Evolutionary conservation across 1,284 basidiomycete species (phyloP), one percentile per base, ranked within the genome.

Genomic region (Ceratobasidium sp.): DNA sequence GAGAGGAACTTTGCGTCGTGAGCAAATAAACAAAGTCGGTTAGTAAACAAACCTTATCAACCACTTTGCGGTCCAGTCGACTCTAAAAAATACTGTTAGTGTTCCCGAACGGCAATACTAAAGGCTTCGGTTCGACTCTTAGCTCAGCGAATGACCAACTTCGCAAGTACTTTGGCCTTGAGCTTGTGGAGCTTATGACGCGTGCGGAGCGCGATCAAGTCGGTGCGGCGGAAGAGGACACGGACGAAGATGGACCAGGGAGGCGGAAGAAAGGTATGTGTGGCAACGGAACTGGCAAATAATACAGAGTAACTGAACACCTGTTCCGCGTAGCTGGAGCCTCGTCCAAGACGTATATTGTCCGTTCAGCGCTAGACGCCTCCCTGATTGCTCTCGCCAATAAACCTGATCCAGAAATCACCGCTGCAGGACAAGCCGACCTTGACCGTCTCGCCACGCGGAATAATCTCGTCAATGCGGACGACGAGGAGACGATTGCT

Each of bases 21-120:
- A 94, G 34, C 92, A 94, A 34, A 92, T 94, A 56, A 88, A 86
- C 22, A 93, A 93, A 83, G 92, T 91, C 86, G 88, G 92, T 88
- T 56, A 43, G 80, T 74, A 6, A 29, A 39, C 29, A 34, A 29
- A 72, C 31, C 16, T 16, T 58, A 16, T 58, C 43, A 34, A 27
- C 0, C 24, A 56, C 7, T n/a, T 31, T 22, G 34, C 34, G 16
- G 24, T 39, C n/a, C 54, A 64, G 31, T 46, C 19, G 59, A 34
- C 51, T 6, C 41, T 68, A 59, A 73, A 49, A 58, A 48, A 22
- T 46, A 66, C 16, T 48, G 11, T 74, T 68, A 92, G 92, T 91
- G 0, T 82, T 93, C 31, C 89, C 89, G 11, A 80, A 85, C 3
- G 84, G 86, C 63, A 63, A 63, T 31, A 81, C 86, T 3, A 86